Base-by-base conservation (phyloP, 2,329 filamentous ascomycete genomes). In the Aspergillus tanneri region DNA sequence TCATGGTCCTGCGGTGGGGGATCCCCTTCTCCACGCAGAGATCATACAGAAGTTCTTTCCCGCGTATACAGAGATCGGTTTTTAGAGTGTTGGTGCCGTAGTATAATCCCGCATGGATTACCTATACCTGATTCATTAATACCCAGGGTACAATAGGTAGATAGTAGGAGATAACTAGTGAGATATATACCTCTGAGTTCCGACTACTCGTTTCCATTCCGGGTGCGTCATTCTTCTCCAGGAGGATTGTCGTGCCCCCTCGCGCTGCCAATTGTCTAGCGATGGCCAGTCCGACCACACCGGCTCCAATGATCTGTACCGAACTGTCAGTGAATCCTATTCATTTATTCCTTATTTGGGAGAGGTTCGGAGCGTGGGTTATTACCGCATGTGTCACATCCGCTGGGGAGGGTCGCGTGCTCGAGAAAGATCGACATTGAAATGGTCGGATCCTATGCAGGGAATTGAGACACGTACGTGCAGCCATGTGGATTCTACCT, bases 51-150 rank as follows among this genome's bases (percentile, higher is more conserved):
- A 90, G 76, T 24, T 85, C 66, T 58, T 85, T 85, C 50, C 93
- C 93, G 24, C 77, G 74, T 55, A 96, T 77, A 72, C 93, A 99
- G 10, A 99, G 81, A 12, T 74, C 73, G 1, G 91, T 90, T 72
- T 99, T 99, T 44, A 96, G 81, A 1, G 84, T 86, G 32, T 73
- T 70, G 5, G 77, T 66, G 12, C 87, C 88, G 70, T 96, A 96
- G 78, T 96, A 97, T 55, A 97, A 80, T 11, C 93, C 93, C 1
- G 89, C 93, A 68, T 99, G 93, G 60, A 99, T 95, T 46, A 97
- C 92, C 81, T 84, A 50, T 27, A 14, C 6, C 9, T 7, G 4
- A 12, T n/a, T 38, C n/a, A n/a, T n/a, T n/a, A n/a, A n/a, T n/a
- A n/a, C n/a, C n/a, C n/a, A n/a, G 28, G 37, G 35, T 22, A 18